Evolutionary conservation across 148 eudicot species (phyloP), one percentile per base, ranked within the genome.

Genomic region (Rhododendron kiyosumense): DNA sequence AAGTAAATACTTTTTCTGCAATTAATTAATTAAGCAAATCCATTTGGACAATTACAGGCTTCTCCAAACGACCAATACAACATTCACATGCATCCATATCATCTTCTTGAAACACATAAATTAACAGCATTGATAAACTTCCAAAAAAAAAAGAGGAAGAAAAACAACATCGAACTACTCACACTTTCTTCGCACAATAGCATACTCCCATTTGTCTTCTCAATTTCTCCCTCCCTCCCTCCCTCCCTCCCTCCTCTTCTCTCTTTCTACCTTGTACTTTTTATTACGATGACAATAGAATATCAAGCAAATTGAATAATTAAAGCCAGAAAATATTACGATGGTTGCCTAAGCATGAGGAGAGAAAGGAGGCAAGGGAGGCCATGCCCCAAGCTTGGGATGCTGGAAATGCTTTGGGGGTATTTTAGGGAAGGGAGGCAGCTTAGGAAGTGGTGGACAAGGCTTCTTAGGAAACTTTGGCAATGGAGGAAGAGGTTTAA

Each of bases 371-470:
- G 87, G 48, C 12, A 74, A 34, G 24, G 88, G 85, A 73, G 85
- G 85, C 82, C 54, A 83, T 30, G 51, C 24, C 45, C 76, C 83
- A 14, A 86, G 20, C 52, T 26, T 76, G 81, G 85, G 88, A 46
- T 83, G 85, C 38, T 76, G 85, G n/a, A 45, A 77, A 69, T 74
- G 11, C 81, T 74, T 82, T 46, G 82, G 82, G 22, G 88, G 88
- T 20, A 86, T 77, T 45, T 76, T 82, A 41, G 82, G 83, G 13
- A 51, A 24, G 20, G 87, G 84, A 38, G 87, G 87, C 15, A 81
- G 51, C 76, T 82, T n/a, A 22, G 84, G 76, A 63, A 82, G 15
- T 18, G 59, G 78, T 2, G 78, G 76, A 14, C 7, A 30, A 71
- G 76, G 76, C 76, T 71, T 71, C 76, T 71, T 71, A 30, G 38